These are phyloP conservation scores for Ogataea pini DNA, from an alignment of 805 yeast species.

Conservation along the genomic window DNA sequence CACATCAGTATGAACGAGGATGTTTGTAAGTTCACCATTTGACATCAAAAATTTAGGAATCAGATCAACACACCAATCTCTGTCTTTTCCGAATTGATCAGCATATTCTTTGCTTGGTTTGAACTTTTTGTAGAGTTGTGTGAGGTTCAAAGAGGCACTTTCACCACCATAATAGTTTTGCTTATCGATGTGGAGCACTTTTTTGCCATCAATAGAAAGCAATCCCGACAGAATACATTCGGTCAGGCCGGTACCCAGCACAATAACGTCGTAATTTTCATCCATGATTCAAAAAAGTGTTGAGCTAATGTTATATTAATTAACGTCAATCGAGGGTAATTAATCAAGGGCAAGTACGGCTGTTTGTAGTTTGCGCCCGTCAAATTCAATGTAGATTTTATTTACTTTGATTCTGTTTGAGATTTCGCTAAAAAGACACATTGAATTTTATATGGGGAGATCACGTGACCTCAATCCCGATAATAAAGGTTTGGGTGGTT, in stretches of 20 bases:
- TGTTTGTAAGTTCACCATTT: constrained; percentile 94
- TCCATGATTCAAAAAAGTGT: constrained; percentile 67
- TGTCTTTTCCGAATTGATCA: constrained; percentile 76
- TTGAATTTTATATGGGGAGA: no score
- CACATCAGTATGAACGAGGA: constrained; percentile 92
- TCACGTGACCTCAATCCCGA: no score
- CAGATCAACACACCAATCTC: constrained; percentile 98
- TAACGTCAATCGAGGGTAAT: neutral
- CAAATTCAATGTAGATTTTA: no score
- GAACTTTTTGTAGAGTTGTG: constrained; percentile 77
- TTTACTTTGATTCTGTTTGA: neutral
- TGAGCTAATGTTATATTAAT: no score
- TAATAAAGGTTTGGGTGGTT: no score
- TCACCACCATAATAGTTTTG: constrained; percentile 97
- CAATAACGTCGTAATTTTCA: constrained; percentile 95
- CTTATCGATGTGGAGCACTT: constrained; percentile 92
- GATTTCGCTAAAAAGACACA: neutral
- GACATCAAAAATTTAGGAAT: constrained; percentile 98
- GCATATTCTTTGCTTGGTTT: constrained; percentile 78
- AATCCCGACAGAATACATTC: constrained; percentile 95
- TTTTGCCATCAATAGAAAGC: constrained; percentile 96
- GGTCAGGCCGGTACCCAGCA: constrained; percentile 90
- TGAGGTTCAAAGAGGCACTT: constrained; percentile 77
- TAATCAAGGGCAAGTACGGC: neutral
- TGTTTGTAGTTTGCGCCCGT: neutral